A percentile compares a stretch with the other conserved stretches of the same genome.
Conservation (phyloP, 805 yeast species). For the Blastobotrys robertii region DNA sequence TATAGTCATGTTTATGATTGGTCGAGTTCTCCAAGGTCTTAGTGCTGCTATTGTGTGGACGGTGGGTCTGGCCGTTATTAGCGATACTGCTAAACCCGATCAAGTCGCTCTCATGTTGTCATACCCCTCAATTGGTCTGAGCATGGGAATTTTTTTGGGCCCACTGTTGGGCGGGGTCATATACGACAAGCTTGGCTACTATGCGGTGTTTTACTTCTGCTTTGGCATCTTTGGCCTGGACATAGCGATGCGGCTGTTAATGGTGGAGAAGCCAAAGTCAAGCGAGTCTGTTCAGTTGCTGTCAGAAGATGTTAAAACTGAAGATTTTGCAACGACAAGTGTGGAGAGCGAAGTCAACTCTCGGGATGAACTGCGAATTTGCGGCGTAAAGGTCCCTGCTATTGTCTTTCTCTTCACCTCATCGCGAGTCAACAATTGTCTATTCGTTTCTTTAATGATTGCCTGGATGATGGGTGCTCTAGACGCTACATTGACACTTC, state of each 20-base stretch:
- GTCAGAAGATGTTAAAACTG: neutral
- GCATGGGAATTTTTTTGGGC: constrained; percentile 25
- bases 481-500: constrained; percentile 26
- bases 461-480: constrained; percentile 24
- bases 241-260: constrained; percentile 21
- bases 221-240: constrained; percentile 25
- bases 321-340: too few species aligned
- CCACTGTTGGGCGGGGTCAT: constrained; percentile 28
- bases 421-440: constrained; percentile 14
- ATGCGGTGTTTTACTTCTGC: constrained; percentile 22
- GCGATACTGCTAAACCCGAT: constrained; percentile 22
- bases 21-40: constrained; percentile 26
- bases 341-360: too few species aligned
- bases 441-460: constrained; percentile 18
- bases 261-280: constrained; percentile 21
- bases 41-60: constrained; percentile 28
- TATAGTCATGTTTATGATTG: constrained; percentile 20
- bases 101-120: constrained; percentile 24
- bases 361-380: neutral
- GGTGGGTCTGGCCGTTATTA: constrained; percentile 26
- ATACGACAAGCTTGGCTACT: constrained; percentile 25
- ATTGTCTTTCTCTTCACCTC: constrained; percentile 2
- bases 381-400: constrained; percentile 1
- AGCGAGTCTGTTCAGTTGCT: neutral
- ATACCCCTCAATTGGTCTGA: constrained; percentile 22